Percentiles rank a stretch among this genome's conserved stretches.
Conservation (phyloP, 306 rosid genomes). For the Casuarina cunninghamiana region DNA sequence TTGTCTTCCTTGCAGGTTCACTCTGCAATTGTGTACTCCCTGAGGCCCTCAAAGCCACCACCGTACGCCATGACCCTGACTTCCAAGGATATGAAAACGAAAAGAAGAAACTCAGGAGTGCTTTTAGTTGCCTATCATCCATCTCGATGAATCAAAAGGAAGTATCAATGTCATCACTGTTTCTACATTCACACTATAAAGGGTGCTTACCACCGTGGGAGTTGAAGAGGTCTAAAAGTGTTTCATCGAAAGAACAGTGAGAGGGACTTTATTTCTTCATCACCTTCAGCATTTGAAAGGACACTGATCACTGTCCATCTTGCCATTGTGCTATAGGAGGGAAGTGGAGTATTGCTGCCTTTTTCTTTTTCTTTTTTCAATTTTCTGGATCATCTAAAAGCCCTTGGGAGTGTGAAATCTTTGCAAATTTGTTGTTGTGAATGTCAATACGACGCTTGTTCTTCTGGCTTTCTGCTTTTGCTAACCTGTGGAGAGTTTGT, state of each 20-base stretch:
- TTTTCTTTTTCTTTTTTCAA: background rate
- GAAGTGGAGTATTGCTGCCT: conserved; percentile 25
- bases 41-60: conserved; percentile 66
- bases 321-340: conserved; percentile 20
- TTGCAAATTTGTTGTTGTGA: conserved; percentile 39
- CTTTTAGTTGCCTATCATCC: conserved; percentile 77
- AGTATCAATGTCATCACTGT: conserved; percentile 84
- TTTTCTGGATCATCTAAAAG: background rate
- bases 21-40: conserved; percentile 88
- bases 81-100: conserved; percentile 57
- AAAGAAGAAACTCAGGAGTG: conserved; percentile 63
- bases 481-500: conserved; percentile 22
- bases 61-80: conserved; percentile 54
- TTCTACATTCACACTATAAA: conserved; percentile 88
- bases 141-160: conserved; percentile 72
- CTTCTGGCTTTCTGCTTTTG: conserved; percentile 6
- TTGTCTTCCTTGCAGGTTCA: conserved; percentile 58
- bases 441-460: conserved; percentile 25
- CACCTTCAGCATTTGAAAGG: background rate
- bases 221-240: conserved; percentile 60
- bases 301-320: conserved; percentile 20
- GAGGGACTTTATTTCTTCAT: conserved; percentile 15
- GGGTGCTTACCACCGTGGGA: conserved; percentile 94
- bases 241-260: conserved; percentile 59
- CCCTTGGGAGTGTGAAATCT: conserved; percentile 19